Evolutionary conservation across 1,284 basidiomycete genomes (phyloP), one percentile per base, ranked within the genome.

Genomic region (Pseudozyma hubeiensis): DNA sequence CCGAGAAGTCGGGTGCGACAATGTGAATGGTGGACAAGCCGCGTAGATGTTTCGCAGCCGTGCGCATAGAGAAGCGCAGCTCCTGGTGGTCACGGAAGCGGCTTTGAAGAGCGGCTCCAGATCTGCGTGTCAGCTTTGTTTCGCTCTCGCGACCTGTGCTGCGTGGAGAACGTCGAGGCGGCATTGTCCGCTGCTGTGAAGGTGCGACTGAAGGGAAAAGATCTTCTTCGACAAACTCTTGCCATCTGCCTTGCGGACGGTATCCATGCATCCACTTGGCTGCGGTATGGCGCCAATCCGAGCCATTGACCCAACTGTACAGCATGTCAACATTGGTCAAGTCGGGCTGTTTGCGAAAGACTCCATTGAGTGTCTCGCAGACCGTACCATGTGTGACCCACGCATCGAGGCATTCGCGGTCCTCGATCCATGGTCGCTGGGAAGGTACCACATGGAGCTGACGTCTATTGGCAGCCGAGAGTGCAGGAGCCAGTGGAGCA

Each of bases 71-170:
- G 45, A 61, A 78, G 29, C 64, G 56, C 40, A 80, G 55, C 69
- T 80, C 78, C 54, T 75, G 51, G 19, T 71, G 65, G 24, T 80
- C 77, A 10, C 74, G 56, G 55, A 78, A 80, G 1, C 77, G 60
- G 31, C 60, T 76, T 30, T 72, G 63, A 29, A 54, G 46, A 1
- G 53, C 53, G 19, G 60, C 48, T 16, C 40, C 40, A 40, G 50
- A 29, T 45, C 47, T 58, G 33, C 64, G 46, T 5, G 17, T 40
- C 51, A 55, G 33, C 34, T 29, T 49, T 4, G 34, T 13, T 8
- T 34, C 31, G 45, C 16, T 19, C 5, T 16, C 17, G 24, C 16
- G 7, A 19, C 24, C 19, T 14, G 54, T 30, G 7, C 29, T 8
- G 8, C 49, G 30, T 24, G 49, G 35, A 9, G 40, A 44, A 33